Evolutionary conservation across 768 basidiomycete species (phyloP).

Genomic region (Boletus subcaerulescens): DNA sequence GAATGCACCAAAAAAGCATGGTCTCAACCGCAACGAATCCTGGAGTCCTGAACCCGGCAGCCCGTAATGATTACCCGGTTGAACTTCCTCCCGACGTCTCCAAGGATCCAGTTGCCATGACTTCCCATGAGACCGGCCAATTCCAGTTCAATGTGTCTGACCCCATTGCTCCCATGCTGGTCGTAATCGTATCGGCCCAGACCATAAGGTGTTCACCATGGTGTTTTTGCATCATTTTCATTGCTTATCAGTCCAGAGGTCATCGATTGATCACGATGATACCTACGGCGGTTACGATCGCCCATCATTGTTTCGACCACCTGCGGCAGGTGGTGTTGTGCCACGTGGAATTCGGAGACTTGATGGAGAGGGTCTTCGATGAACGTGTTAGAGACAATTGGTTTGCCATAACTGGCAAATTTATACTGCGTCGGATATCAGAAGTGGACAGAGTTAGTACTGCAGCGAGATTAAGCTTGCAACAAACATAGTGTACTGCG

Average conservation of each 20-base stretch:
- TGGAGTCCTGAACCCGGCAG: background rate
- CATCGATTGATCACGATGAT: conserved; percentile 6
- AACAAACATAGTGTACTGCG: too few species aligned
- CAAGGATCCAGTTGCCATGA: background rate
- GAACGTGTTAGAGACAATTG: conserved; percentile 9
- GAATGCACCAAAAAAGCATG: too few species aligned
- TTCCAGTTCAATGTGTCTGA: background rate
- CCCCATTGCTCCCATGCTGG: background rate
- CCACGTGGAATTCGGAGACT: conserved; percentile 14
- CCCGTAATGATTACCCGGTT: background rate
- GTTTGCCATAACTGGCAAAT: conserved; percentile 6
- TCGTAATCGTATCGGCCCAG: conserved; percentile 12
- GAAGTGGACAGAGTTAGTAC: background rate
- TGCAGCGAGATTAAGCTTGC: too few species aligned
- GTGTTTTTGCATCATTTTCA: conserved; percentile 13
- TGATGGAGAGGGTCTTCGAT: conserved; percentile 6
- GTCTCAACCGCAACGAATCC: too few species aligned
- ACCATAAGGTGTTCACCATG: conserved; percentile 8
- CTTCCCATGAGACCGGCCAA: conserved; percentile 1
- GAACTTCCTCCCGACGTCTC: background rate
- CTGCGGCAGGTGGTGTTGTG: conserved; percentile 9
- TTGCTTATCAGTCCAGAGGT: conserved; percentile 12
- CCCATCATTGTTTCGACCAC: conserved; percentile 13
- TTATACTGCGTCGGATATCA: background rate
- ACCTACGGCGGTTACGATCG: conserved; percentile 2